A percentile compares a stretch with the other conserved stretches of the same genome.
Evolutionary conservation across 2,329 filamentous ascomycete genomes (phyloP).

Genomic region (Botrytis fragariae): DNA sequence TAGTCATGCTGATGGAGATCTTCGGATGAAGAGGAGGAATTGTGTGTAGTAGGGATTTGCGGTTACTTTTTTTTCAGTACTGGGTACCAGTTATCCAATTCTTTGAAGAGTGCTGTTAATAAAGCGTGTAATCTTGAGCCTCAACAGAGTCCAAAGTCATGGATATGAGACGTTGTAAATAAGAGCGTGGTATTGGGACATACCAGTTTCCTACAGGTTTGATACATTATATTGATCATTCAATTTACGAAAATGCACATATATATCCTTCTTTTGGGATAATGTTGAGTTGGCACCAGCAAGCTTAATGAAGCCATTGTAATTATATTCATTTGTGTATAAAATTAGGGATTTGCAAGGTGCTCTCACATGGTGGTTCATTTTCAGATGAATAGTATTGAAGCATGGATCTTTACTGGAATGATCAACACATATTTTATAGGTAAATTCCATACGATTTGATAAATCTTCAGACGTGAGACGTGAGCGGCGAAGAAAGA

Average conservation of each 20-base stretch:
- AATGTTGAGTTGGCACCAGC: neutral
- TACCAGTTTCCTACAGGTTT: accelerated
- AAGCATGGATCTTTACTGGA: no score
- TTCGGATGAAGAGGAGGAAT: no score
- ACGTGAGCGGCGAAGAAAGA: neutral
- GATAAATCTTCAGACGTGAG: no score
- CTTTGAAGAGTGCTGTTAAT: no score
- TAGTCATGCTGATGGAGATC: neutral
- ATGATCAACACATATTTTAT: no score
- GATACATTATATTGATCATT: no score
- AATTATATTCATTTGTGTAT: neutral
- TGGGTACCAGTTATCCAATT: no score
- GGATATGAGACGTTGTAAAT: neutral
- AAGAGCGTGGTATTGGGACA: accelerated
- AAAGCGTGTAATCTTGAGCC: no score
- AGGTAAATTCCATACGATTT: no score
- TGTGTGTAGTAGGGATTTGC: no score
- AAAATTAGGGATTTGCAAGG: neutral
- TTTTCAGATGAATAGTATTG: neutral
- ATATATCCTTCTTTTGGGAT: no score
- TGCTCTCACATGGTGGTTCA: neutral
- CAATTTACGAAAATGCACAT: neutral
- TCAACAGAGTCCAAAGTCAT: neutral
- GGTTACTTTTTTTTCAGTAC: no score
- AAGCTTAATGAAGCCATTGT: neutral